Evolutionary conservation across 2,329 filamentous ascomycete genomes (phyloP).

Genomic region (Thelonectria olida): DNA sequence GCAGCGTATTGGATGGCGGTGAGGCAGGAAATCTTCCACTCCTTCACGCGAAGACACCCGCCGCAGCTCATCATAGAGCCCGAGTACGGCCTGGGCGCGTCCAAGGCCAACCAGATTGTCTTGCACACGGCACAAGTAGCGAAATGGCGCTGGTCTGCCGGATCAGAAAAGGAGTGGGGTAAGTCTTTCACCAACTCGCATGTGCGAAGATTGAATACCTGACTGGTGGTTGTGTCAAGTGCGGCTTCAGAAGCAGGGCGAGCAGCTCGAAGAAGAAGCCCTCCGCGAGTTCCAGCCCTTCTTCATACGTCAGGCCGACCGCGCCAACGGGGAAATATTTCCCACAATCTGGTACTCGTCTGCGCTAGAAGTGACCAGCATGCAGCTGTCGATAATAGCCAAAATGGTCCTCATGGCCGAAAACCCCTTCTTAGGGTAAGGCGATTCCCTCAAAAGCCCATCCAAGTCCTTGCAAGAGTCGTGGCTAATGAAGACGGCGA

Average conservation of each 20-base stretch:
- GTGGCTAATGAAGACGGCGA: constrained; percentile 24
- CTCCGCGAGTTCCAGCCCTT: constrained; percentile 46
- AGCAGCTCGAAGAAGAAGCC: constrained; percentile 46
- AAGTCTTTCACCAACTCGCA: constrained; percentile 21
- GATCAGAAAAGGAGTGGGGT: constrained; percentile 49
- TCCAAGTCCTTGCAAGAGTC: background rate
- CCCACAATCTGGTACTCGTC: constrained; percentile 52
- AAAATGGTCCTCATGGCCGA: constrained; percentile 52
- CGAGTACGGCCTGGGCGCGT: constrained; percentile 46
- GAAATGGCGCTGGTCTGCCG: constrained; percentile 52
- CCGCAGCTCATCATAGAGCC: constrained; percentile 49
- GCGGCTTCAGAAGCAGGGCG: constrained; percentile 48
- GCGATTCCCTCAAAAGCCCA: background rate
- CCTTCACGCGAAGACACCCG: constrained; percentile 49
- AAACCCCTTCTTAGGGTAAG: constrained; percentile 49
- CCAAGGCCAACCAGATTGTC: constrained; percentile 51
- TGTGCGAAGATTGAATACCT: background rate
- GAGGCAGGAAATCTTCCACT: constrained; percentile 52
- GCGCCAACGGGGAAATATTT: constrained; percentile 50
- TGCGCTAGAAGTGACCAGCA: constrained; percentile 51
- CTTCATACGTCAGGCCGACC: constrained; percentile 45
- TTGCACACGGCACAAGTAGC: constrained; percentile 53
- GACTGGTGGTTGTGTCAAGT: constrained; percentile 31
- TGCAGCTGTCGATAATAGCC: constrained; percentile 51
- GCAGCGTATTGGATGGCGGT: constrained; percentile 54